Percentiles rank a stretch among this genome's conserved stretches.
Conservation (phyloP, 768 basidiomycete species). For the Termitomyces sp. region DNA sequence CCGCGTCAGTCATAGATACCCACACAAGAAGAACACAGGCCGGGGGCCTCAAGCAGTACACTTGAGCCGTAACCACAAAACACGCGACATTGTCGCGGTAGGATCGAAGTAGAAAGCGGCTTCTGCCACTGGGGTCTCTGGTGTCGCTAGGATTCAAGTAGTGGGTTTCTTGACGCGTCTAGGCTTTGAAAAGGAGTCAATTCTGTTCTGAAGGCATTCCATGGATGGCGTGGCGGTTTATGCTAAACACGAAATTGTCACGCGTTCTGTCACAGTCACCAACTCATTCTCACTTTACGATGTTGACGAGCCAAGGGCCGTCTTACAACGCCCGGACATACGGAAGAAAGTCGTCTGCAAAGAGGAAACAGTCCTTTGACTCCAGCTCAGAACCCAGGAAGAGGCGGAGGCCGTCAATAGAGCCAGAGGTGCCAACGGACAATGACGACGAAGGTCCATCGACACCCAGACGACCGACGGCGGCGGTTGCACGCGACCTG, state of each 20-base stretch:
- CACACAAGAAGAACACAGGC: too few relatives aligned
- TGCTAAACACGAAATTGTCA: constrained; percentile 31
- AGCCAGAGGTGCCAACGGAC: constrained; percentile 7
- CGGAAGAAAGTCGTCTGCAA: constrained; percentile 25
- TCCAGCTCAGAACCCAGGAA: constrained; percentile 15
- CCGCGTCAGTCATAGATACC: too few relatives aligned
- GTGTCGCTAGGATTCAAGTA: constrained; percentile 62
- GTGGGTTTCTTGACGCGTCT: constrained; percentile 56
- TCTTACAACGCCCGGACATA: constrained; percentile 32
- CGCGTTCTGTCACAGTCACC: constrained; percentile 22
- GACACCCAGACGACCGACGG: constrained; percentile 17
- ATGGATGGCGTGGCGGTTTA: constrained; percentile 27
- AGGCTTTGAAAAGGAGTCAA: constrained; percentile 66
- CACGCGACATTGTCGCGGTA: constrained; percentile 75
- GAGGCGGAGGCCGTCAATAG: constrained; percentile 22
- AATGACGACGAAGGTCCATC: constrained; percentile 6
- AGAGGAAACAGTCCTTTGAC: constrained; percentile 19
- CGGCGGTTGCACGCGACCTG: constrained; percentile 35
- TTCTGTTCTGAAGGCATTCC: constrained; percentile 53
- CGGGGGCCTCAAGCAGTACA: too few relatives aligned
- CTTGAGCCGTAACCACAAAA: too few relatives aligned
- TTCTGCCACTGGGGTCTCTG: constrained; percentile 71
- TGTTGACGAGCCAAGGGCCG: constrained; percentile 12
- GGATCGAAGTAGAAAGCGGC: constrained; percentile 90
- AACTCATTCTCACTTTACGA: neutral